Conservation (phyloP, 2,329 filamentous ascomycete genomes). For the Aspergillus piperis region DNA sequence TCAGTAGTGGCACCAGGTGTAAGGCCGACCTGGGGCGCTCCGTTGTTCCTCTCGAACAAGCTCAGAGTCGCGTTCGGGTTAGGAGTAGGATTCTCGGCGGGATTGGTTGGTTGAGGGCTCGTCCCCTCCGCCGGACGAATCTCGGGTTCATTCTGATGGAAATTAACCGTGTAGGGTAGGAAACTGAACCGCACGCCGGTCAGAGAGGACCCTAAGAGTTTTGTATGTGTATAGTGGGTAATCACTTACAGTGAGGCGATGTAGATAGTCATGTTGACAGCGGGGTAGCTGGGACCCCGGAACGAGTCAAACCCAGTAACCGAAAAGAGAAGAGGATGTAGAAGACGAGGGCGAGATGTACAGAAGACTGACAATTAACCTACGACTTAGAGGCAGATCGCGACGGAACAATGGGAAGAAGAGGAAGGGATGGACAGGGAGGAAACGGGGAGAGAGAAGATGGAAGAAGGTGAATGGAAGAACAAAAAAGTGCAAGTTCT, state of each 20-base stretch:
- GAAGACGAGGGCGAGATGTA: slow-evolving; percentile 7
- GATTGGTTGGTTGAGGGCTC: slow-evolving; percentile 29
- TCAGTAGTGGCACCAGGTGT: slow-evolving; percentile 47
- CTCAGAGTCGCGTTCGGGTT: slow-evolving; percentile 31
- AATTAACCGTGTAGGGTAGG: slow-evolving; percentile 88
- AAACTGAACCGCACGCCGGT: slow-evolving; percentile 61
- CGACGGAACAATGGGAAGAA: background rate
- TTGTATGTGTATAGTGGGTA: too few species aligned
- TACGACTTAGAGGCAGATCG: background rate
- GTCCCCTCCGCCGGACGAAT: slow-evolving; percentile 45
- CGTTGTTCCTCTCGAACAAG: slow-evolving; percentile 36
- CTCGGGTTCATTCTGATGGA: slow-evolving; percentile 59
- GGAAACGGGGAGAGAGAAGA: background rate
- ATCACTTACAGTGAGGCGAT: slow-evolving; percentile 58
- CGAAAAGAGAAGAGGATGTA: slow-evolving; percentile 9
- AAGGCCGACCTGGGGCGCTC: slow-evolving; percentile 25
- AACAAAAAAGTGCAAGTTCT: slow-evolving; percentile 4
- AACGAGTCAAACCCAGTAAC: background rate
- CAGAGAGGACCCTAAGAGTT: background rate
- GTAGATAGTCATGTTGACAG: slow-evolving; percentile 58
- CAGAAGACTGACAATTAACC: background rate
- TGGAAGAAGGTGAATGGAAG: background rate
- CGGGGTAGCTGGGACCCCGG: background rate
- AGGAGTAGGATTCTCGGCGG: slow-evolving; percentile 29
- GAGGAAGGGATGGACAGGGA: background rate